Evolutionary conservation across 148 eudicot genomes (phyloP).

Genomic region (Silene latifolia): DNA sequence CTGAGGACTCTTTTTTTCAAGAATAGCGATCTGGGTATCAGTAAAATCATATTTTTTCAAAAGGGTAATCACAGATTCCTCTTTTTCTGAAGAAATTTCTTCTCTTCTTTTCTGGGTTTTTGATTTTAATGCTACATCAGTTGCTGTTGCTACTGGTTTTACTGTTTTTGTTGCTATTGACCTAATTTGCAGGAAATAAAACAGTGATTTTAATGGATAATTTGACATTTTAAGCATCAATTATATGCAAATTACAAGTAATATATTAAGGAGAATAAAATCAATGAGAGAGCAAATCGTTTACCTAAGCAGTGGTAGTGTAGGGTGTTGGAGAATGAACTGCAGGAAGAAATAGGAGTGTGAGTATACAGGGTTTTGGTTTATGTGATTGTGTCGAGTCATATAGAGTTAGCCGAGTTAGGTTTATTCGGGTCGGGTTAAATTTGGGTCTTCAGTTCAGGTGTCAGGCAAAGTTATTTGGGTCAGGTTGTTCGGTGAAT

Average conservation of each 20-base stretch:
- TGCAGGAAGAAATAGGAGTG: not conserved
- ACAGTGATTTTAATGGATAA: conserved; percentile 1
- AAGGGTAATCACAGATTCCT: conserved; percentile 16
- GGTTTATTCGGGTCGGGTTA: too few species aligned
- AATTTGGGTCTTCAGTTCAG: too few species aligned
- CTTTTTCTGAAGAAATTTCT: not conserved
- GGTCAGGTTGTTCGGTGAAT: too few species aligned
- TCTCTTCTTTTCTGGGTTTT: not conserved
- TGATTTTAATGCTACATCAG: not conserved
- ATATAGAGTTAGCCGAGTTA: too few species aligned
- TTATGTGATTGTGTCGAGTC: too few species aligned
- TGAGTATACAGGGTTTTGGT: too few species aligned
- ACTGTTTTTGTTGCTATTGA: conserved; percentile 1
- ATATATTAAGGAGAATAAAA: not conserved
- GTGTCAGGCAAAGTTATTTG: too few species aligned
- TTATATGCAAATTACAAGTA: not conserved
- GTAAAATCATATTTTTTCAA: conserved; percentile 19
- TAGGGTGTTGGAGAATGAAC: not conserved
- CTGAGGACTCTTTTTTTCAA: conserved; percentile 6
- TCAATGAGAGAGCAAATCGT: not conserved
- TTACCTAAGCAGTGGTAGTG: not conserved
- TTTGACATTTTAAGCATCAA: not conserved
- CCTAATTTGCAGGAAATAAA: conserved; percentile 12
- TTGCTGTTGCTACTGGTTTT: not conserved
- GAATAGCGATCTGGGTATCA: conserved; percentile 22